Evolutionary conservation across 805 yeast genomes (phyloP).

Genomic region (Metschnikowia colocasiae): DNA sequence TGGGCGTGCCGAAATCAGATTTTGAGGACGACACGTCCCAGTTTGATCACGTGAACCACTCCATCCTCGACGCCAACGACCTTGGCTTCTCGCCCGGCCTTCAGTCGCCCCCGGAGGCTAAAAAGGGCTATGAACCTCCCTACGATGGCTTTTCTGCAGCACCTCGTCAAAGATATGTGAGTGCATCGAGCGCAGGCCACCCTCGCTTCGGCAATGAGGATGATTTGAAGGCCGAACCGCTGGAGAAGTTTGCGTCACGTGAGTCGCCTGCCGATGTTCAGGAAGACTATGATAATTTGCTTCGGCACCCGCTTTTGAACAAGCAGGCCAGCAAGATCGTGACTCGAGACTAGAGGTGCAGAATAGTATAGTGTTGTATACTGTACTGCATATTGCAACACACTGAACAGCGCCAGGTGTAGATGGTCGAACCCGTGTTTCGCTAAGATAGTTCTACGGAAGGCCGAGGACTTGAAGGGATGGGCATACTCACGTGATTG

Average conservation of each 20-base stretch:
- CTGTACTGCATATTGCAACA: no score
- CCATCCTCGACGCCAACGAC: constrained; percentile 27
- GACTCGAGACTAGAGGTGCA: neutral
- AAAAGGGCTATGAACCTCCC: neutral
- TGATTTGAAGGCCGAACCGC: neutral
- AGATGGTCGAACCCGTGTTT: no score
- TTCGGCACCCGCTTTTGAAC: constrained; percentile 31
- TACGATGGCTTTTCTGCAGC: neutral
- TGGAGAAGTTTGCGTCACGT: neutral
- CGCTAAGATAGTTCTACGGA: no score
- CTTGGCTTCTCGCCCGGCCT: constrained; percentile 27
- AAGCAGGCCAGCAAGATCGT: constrained; percentile 24
- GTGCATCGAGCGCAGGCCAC: neutral
- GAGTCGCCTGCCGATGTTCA: neutral
- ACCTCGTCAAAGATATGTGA: neutral
- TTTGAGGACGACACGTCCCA: constrained; percentile 30
- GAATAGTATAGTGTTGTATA: no score
- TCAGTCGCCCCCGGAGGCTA: constrained; percentile 7
- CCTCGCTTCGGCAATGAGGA: neutral
- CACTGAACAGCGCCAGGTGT: no score
- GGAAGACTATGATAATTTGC: neutral
- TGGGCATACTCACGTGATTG: no score
- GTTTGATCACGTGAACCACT: constrained; percentile 23
- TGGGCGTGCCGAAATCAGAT: constrained; percentile 21
- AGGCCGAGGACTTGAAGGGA: no score